Evolutionary conservation across 805 yeast genomes (phyloP).

Genomic region (Brettanomyces custersianus): DNA sequence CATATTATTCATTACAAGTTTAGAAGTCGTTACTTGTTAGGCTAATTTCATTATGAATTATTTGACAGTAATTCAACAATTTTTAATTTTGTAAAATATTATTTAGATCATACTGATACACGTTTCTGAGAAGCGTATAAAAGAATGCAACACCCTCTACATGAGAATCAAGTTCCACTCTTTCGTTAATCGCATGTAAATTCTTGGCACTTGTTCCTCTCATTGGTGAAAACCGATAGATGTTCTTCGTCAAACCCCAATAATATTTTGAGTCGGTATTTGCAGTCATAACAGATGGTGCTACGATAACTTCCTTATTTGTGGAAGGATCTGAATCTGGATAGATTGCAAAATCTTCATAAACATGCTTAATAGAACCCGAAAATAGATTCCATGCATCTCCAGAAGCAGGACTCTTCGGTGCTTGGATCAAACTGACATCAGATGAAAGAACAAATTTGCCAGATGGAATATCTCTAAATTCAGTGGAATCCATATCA

Average conservation of each 20-base stretch:
- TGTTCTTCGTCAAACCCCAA: conserved; percentile 45
- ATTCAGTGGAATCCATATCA: conserved; percentile 6
- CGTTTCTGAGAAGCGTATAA: conserved; percentile 3
- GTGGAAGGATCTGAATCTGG: conserved; percentile 12
- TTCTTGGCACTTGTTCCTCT: conserved; percentile 2
- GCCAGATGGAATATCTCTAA: conserved; percentile 11
- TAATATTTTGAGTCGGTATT: conserved; percentile 56
- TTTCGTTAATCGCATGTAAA: conserved; percentile 6
- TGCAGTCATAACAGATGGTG: conserved; percentile 48
- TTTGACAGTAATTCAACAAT: no score
- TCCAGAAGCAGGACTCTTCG: conserved; percentile 33
- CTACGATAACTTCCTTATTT: conserved; percentile 17
- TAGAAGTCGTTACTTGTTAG: no score
- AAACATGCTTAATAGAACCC: conserved; percentile 54
- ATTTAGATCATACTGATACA: background rate
- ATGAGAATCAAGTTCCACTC: conserved; percentile 4
- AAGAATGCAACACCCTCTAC: conserved; percentile 6
- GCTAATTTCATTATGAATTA: no score
- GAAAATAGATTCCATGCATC: conserved; percentile 47
- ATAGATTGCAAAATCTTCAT: conserved; percentile 42
- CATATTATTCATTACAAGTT: no score
- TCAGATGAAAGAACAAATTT: conserved; percentile 14
- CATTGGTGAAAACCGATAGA: conserved; percentile 34
- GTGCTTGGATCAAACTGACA: conserved; percentile 31
- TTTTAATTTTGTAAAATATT: no score